These are phyloP conservation scores for Heliosperma pusillum DNA, from an alignment of 148 eudicot genomes.

Conservation along the genomic window DNA sequence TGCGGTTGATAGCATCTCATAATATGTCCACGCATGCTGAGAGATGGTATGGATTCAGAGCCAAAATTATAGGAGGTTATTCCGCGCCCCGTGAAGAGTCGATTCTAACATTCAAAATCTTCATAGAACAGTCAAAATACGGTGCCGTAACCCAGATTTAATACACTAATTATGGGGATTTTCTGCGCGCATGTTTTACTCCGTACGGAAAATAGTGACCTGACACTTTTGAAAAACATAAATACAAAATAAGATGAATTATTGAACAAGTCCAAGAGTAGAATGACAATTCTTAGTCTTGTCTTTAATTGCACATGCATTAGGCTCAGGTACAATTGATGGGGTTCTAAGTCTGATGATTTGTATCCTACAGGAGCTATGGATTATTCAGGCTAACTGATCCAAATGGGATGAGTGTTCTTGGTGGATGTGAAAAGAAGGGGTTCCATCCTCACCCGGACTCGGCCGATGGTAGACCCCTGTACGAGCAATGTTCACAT, in stretches of 20 bases:
- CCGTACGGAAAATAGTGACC: too few species aligned
- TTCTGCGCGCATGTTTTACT: too few species aligned
- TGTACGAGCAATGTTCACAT: conserved; percentile 69
- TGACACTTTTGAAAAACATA: neutral
- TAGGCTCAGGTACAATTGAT: too few species aligned
- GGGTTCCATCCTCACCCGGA: conserved; percentile 66
- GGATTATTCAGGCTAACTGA: conserved; percentile 64
- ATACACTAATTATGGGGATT: too few species aligned
- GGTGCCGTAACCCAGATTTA: too few species aligned
- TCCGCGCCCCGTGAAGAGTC: too few species aligned
- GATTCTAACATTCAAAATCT: too few species aligned
- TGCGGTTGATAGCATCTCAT: too few species aligned
- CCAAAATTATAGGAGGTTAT: too few species aligned
- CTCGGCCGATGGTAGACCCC: conserved; percentile 45
- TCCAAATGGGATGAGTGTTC: conserved; percentile 48
- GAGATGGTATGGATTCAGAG: too few species aligned
- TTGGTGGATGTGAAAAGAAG: conserved; percentile 51
- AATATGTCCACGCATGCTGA: too few species aligned
- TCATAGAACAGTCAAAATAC: too few species aligned
- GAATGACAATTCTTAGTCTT: conserved; percentile 9
- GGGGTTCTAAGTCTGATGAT: conserved; percentile 11
- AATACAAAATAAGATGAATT: neutral
- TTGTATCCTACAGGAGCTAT: conserved; percentile 41
- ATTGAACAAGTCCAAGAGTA: neutral
- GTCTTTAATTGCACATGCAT: neutral